Evolutionary conservation across 805 yeast species (phyloP).

Genomic region (Tetrapisispora arboricola): DNA sequence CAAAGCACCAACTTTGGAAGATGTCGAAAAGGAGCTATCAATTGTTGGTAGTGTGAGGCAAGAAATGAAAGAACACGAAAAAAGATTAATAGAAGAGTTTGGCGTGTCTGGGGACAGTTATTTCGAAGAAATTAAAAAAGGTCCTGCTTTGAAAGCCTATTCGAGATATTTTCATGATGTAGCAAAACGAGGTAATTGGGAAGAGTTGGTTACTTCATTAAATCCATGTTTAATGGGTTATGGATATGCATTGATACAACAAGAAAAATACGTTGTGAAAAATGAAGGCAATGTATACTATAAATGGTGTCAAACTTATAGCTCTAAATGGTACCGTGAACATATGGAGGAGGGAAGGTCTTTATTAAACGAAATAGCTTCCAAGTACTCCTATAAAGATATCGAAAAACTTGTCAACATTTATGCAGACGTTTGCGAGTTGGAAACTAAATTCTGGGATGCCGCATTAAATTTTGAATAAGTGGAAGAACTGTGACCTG

Average conservation of each 20-base stretch:
- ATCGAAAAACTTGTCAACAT: conserved; percentile 44
- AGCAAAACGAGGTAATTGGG: conserved; percentile 46
- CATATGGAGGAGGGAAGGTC: conserved; percentile 44
- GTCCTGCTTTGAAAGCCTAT: conserved; percentile 50
- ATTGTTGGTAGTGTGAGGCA: conserved; percentile 41
- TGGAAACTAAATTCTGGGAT: conserved; percentile 66
- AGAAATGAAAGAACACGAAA: conserved; percentile 49
- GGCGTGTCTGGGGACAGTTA: conserved; percentile 33
- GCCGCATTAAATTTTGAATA: conserved; percentile 27
- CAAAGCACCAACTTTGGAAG: conserved; percentile 45
- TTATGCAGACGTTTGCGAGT: conserved; percentile 45
- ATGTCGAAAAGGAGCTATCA: conserved; percentile 39
- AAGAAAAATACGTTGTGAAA: conserved; percentile 27
- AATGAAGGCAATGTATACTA: conserved; percentile 21
- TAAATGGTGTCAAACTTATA: conserved; percentile 56
- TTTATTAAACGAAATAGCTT: conserved; percentile 37
- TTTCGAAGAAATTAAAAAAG: conserved; percentile 38
- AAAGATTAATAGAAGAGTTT: conserved; percentile 35
- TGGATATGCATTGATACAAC: conserved; percentile 40
- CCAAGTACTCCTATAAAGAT: conserved; percentile 34
- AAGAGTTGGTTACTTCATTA: conserved; percentile 55
- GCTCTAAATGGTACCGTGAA: conserved; percentile 43
- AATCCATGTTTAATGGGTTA: conserved; percentile 74
- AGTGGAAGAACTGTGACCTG: not conserved
- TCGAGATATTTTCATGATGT: conserved; percentile 48